Conservation (phyloP, 768 basidiomycete species). For the Psilocybe cubensis region DNA sequence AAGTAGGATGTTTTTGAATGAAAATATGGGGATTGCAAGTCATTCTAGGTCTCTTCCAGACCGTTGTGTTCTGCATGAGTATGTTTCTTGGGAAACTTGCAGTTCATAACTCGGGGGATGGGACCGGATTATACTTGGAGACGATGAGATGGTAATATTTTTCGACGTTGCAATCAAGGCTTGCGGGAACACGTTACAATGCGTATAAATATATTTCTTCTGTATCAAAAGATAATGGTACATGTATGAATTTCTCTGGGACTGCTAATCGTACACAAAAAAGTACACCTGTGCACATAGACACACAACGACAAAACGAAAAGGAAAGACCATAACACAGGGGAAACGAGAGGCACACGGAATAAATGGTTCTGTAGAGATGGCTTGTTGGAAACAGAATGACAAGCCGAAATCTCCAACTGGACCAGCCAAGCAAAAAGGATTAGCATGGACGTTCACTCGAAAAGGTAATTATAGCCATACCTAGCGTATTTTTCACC, state of each 20-base stretch:
- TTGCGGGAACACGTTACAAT: no score
- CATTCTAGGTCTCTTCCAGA: not conserved
- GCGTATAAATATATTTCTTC: constrained; percentile 7
- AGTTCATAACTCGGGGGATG: no score
- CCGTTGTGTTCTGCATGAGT: not conserved
- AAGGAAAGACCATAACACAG: not conserved
- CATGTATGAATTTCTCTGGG: constrained; percentile 1
- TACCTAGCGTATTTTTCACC: constrained; percentile 18
- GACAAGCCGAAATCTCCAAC: constrained; percentile 12
- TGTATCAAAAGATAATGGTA: constrained; percentile 7
- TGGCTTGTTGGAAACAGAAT: constrained; percentile 5
- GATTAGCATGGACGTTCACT: not conserved
- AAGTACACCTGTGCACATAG: constrained; percentile 11
- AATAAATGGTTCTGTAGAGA: constrained; percentile 6
- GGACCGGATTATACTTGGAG: not conserved
- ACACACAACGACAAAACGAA: not conserved
- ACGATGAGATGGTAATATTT: not conserved
- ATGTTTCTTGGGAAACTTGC: not conserved
- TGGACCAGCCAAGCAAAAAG: not conserved
- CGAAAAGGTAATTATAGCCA: not conserved
- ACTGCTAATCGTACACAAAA: constrained; percentile 8
- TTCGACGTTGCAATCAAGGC: not conserved
- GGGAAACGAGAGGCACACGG: not conserved
- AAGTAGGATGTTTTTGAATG: no score
- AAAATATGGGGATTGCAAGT: not conserved